Conservation (phyloP, 371 early-diverging fungal species). For the Nematocida ironsii region DNA sequence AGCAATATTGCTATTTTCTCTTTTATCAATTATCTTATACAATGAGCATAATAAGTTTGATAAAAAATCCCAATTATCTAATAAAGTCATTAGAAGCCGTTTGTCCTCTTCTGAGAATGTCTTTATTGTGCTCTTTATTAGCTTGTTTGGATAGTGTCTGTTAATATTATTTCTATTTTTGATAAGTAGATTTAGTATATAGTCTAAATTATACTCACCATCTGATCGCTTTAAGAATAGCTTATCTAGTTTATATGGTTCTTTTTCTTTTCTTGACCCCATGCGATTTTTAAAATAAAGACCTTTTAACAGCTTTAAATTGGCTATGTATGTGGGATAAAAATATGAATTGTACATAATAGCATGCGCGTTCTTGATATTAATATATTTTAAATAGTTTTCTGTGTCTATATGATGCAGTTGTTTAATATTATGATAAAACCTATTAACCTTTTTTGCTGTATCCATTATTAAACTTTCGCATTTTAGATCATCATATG, state of each 20-base stretch:
- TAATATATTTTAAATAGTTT: neutral
- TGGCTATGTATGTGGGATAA: neutral
- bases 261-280: neutral
- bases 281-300: too few relatives aligned
- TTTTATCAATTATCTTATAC: neutral
- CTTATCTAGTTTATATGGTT: neutral
- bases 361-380: neutral
- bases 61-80: neutral
- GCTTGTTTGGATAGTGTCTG: neutral
- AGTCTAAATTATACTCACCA: neutral
- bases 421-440: neutral
- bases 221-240: neutral
- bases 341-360: neutral
- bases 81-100: neutral
- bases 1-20: neutral
- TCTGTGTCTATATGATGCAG: neutral
- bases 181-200: neutral
- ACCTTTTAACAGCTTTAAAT: neutral
- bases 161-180: slow-evolving; percentile 1
- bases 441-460: neutral
- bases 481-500: neutral
- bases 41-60: neutral
- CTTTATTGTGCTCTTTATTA: neutral
- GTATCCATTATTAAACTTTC: neutral
- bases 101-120: neutral